phyloP scores from a whole-genome alignment of 1,139 yeast genomes.

The Chernovozyma sophiae-reginae region DNA sequence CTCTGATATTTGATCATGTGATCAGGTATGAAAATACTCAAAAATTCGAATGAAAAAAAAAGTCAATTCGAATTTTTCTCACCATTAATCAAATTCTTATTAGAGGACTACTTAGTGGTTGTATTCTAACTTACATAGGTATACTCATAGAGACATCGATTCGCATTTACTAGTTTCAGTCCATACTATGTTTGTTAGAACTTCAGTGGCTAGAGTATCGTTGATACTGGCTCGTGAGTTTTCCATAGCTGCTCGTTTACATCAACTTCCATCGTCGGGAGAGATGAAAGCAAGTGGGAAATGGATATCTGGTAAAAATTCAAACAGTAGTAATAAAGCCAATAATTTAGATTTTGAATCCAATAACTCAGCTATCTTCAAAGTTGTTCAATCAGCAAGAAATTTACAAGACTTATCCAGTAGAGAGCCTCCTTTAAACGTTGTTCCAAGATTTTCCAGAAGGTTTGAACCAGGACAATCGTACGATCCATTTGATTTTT shows the following conservation, averaged over 20 bases:
- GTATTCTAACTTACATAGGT: too few relatives aligned
- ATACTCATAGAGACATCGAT: too few relatives aligned
- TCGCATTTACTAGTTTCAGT: too few relatives aligned
- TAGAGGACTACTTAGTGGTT: too few relatives aligned
- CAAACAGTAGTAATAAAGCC: background rate
- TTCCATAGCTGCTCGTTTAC: background rate
- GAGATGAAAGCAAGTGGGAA: conserved; percentile 5
- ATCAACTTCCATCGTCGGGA: conserved; percentile 7
- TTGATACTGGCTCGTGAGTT: conserved; percentile 1
- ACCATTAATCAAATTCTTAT: too few relatives aligned
- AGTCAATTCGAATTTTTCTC: too few relatives aligned
- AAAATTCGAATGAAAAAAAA: too few relatives aligned
- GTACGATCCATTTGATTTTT: conserved; percentile 75
- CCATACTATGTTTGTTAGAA: background rate
- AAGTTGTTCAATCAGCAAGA: conserved; percentile 17
- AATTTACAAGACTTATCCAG: conserved; percentile 16
- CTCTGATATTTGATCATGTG: too few relatives aligned
- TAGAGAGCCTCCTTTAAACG: conserved; percentile 21
- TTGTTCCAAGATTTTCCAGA: conserved; percentile 28
- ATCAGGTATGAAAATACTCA: too few relatives aligned
- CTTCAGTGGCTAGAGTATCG: background rate
- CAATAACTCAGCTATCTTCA: conserved; percentile 6
- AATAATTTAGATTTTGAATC: background rate
- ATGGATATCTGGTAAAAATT: conserved; percentile 4
- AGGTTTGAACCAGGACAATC: conserved; percentile 41